Evolutionary conservation across 2,329 filamentous ascomycete species (phyloP).

Genomic region (Cytospora chrysosperma): DNA sequence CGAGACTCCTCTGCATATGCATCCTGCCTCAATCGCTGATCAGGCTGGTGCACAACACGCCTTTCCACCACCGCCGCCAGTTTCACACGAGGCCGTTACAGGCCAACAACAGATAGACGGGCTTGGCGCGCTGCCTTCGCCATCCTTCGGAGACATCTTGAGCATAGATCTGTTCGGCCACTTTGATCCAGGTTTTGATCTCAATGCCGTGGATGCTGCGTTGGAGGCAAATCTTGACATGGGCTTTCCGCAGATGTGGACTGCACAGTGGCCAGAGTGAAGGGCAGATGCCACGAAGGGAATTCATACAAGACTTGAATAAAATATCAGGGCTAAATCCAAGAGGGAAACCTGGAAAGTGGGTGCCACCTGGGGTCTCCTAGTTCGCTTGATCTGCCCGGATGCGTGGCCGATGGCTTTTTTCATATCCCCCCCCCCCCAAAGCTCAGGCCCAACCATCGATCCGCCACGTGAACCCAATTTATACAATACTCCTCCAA

Average conservation of each 20-base stretch:
- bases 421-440: too few species aligned
- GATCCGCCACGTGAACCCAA: background rate
- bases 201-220: slow-evolving; percentile 54
- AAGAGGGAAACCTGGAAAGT: too few species aligned
- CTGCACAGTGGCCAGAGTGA: slow-evolving; percentile 25
- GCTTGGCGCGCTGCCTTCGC: slow-evolving; percentile 10
- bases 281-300: background rate
- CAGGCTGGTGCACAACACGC: background rate
- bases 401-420: too few species aligned
- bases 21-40: background rate
- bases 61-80: background rate
- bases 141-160: slow-evolving; percentile 35
- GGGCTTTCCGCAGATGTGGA: slow-evolving; percentile 52
- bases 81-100: background rate
- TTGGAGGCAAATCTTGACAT: slow-evolving; percentile 56
- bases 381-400: too few species aligned
- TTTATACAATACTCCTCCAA: background rate
- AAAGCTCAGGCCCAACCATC: background rate
- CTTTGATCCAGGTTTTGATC: slow-evolving; percentile 54
- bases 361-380: too few species aligned
- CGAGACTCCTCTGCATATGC: background rate
- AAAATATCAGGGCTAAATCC: too few species aligned
- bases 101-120: background rate
- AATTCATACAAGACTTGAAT: too few species aligned
- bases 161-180: slow-evolving; percentile 56